Base-by-base conservation (phyloP, 352 stramenopile species). In the Achlya hypogyna region DNA sequence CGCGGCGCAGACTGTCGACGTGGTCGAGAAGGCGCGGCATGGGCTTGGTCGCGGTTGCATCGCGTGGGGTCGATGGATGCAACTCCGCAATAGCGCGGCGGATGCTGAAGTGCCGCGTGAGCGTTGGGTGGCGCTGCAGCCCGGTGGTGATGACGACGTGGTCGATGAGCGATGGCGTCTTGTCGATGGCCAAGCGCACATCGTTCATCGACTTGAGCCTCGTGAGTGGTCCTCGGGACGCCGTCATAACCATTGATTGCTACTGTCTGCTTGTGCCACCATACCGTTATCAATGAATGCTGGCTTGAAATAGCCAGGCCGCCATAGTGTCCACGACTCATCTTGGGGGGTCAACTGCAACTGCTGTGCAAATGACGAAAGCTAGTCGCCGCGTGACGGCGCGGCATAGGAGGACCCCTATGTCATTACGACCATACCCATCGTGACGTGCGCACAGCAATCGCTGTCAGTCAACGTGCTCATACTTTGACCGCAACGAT, bases 11-110 rank as follows among this genome's bases (percentile, higher is more conserved):
- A 12, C 31, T 49, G 12, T 67, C 34, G 23, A 58, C 28, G 45
- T 60, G 45, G 4, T 40, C 27, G 2, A 84, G 72, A 4, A 92
- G 79, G 2, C 75, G 78, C 18, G 87, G 75, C 23, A 56, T n/a
- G 25, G 31, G 14, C 31, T 12, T 12, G 31, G 8, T 20, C 31
- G 49, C 49, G 25, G 16, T 38, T 35, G 25, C 25, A 16, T 22
- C 25, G 12, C 2, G 12, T 45, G 2, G 3, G 2, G 25, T 10
- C 18, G 2, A 56, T 12, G 12, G 49, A 56, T 56, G 25, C 2
- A 56, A 12, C 2, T 20, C 25, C 12, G 49, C 49, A 12, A 56
- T 20, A 10, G 49, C 49, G 10, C 25, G 49, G 25, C 49, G 49
- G 25, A 56, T 56, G 49, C 25, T 20, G n/a, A 45, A 45, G 38